A percentile compares a stretch with the other conserved stretches of the same genome.
Evolutionary conservation across 768 basidiomycete genomes (phyloP).

Genomic region (button mushroom (Agaricus bisporus)): DNA sequence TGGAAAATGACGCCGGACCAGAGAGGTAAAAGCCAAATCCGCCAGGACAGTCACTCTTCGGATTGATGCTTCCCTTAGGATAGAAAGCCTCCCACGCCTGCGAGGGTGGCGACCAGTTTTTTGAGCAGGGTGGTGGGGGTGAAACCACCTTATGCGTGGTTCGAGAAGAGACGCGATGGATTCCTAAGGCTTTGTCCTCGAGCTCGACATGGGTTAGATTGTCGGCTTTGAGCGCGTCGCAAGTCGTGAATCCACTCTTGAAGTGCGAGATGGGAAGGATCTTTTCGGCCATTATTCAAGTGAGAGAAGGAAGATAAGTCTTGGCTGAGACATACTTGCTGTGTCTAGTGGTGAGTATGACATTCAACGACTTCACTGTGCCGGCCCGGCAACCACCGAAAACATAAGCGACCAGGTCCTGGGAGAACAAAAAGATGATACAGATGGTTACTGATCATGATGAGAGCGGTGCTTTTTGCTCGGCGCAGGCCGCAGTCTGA

Average conservation of each 20-base stretch:
- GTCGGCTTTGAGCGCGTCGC: slow-evolving; percentile 15
- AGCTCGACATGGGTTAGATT: slow-evolving; percentile 25
- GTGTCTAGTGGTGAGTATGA: too few relatives aligned
- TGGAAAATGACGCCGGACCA: slow-evolving; percentile 41
- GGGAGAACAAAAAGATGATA: neutral
- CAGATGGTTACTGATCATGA: too few relatives aligned
- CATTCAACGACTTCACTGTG: too few relatives aligned
- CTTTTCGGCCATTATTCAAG: neutral
- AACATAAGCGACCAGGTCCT: neutral
- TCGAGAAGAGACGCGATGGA: slow-evolving; percentile 38
- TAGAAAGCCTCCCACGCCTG: slow-evolving; percentile 60
- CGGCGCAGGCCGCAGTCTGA: too few relatives aligned
- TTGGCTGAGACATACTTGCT: too few relatives aligned
- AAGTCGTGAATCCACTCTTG: slow-evolving; percentile 39
- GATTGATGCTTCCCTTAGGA: slow-evolving; percentile 56
- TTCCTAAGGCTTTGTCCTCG: slow-evolving; percentile 38
- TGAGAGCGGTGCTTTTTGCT: too few relatives aligned
- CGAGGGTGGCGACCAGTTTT: slow-evolving; percentile 15
- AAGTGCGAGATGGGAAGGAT: slow-evolving; percentile 24
- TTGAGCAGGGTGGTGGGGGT: slow-evolving; percentile 7
- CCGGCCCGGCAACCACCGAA: too few relatives aligned
- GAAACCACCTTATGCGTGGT: slow-evolving; percentile 30
- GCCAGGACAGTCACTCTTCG: slow-evolving; percentile 41
- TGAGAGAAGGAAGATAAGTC: neutral
- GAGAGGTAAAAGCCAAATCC: slow-evolving; percentile 69